Conservation (phyloP, 352 stramenopile species). For the Phytophthora aleatoria region DNA sequence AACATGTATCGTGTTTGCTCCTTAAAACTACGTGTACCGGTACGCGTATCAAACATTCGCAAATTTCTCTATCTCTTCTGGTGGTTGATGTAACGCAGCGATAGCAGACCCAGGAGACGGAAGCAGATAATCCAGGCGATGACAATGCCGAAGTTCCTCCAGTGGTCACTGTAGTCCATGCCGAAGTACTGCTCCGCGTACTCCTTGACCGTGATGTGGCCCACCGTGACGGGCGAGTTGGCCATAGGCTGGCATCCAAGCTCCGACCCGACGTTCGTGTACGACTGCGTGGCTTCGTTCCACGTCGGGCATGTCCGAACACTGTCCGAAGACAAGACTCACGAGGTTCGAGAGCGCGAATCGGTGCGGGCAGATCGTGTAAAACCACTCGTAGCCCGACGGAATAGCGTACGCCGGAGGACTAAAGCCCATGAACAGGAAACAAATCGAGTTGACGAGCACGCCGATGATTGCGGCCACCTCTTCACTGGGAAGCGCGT, state of each 20-base stretch:
- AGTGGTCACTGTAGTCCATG: slow-evolving; percentile 24
- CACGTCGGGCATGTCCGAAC: slow-evolving; percentile 17
- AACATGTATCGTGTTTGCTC: too few relatives aligned
- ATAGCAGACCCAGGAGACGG: slow-evolving; percentile 37
- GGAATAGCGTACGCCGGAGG: slow-evolving; percentile 20
- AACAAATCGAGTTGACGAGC: slow-evolving; percentile 47
- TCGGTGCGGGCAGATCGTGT: slow-evolving; percentile 15
- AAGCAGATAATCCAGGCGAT: slow-evolving; percentile 37
- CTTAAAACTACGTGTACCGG: too few relatives aligned
- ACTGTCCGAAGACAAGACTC: slow-evolving; percentile 22
- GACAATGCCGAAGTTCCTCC: slow-evolving; percentile 29
- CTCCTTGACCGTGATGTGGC: slow-evolving; percentile 5
- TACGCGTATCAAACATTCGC: too few relatives aligned
- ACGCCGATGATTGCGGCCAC: slow-evolving; percentile 49
- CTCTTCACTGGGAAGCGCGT: slow-evolving; percentile 39
- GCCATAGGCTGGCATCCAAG: slow-evolving; percentile 32
- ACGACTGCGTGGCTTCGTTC: slow-evolving; percentile 23
- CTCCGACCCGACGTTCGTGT: slow-evolving; percentile 26
- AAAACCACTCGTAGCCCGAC: slow-evolving; percentile 21
- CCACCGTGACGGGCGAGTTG: slow-evolving; percentile 24
- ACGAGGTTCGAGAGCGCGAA: slow-evolving; percentile 29
- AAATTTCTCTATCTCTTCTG: slow-evolving; percentile 35
- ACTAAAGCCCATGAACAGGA: slow-evolving; percentile 37
- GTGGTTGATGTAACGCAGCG: slow-evolving; percentile 47
- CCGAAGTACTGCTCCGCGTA: slow-evolving; percentile 37